These are phyloP conservation scores for Fusarium tjaetaba DNA, from an alignment of 2,329 filamentous ascomycete species.

Conservation along the genomic window DNA sequence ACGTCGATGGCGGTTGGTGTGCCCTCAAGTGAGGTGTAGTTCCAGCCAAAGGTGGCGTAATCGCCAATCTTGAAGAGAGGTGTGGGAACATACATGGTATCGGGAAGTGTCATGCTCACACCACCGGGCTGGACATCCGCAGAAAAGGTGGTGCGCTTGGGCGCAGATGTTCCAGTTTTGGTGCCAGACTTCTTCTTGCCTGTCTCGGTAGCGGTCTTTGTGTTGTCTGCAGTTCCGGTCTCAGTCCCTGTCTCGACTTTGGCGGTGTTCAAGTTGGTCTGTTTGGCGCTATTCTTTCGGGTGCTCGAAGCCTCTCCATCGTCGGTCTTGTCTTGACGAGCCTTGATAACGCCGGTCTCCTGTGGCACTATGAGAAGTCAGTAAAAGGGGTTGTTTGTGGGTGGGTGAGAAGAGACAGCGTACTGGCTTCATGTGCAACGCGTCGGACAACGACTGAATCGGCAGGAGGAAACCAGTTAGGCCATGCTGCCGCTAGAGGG, in stretches of 20 bases:
- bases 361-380: conserved; percentile 24
- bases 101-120: conserved; percentile 64
- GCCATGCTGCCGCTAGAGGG: conserved; percentile 65
- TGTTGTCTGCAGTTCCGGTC: conserved; percentile 23
- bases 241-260: conserved; percentile 32
- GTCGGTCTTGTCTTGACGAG: conserved; percentile 16
- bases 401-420: neutral
- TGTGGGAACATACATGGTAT: conserved; percentile 54
- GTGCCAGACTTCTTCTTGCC: conserved; percentile 39
- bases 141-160: conserved; percentile 55
- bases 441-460: conserved; percentile 58
- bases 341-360: conserved; percentile 21
- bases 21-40: conserved; percentile 69
- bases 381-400: neutral
- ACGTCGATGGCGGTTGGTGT: conserved; percentile 70
- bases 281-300: conserved; percentile 31
- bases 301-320: conserved; percentile 33
- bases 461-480: conserved; percentile 63
- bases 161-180: conserved; percentile 38
- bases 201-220: conserved; percentile 30
- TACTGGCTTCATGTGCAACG: conserved; percentile 23
- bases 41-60: conserved; percentile 69
- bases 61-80: conserved; percentile 70
- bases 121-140: conserved; percentile 59
- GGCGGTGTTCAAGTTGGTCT: conserved; percentile 55